Percentiles rank a stretch among this genome's conserved stretches.
Conservation (phyloP, 805 yeast species). For the Hanseniaspora clermontiae region DNA sequence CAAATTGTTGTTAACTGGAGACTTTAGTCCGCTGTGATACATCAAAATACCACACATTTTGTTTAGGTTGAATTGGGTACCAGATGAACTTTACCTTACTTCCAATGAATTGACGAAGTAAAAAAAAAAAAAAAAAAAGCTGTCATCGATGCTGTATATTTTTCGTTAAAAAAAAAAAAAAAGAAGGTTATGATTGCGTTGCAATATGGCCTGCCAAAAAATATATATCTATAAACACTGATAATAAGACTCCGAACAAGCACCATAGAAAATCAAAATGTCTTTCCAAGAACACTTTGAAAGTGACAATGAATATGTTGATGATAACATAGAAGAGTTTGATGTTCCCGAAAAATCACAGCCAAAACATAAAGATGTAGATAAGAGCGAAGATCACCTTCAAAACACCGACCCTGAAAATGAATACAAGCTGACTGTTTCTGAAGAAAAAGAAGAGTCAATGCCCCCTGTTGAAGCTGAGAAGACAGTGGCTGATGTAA, state of each 20-base stretch:
- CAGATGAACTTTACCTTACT: no score
- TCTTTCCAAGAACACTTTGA: slow-evolving; percentile 13
- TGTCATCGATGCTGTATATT: background rate
- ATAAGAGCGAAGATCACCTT: background rate
- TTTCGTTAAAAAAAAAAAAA: background rate
- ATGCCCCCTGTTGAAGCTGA: background rate
- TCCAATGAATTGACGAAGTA: background rate
- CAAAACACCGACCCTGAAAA: background rate
- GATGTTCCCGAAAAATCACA: slow-evolving; percentile 9
- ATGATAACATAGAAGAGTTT: slow-evolving; percentile 2
- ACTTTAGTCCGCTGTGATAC: slow-evolving; percentile 1
- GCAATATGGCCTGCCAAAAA: background rate
- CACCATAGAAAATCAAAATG: background rate
- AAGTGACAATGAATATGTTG: background rate
- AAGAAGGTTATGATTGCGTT: background rate
- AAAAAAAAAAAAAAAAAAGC: background rate
- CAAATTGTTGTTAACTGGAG: background rate
- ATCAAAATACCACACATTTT: slow-evolving; percentile 11
- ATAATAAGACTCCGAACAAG: background rate
- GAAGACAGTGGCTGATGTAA: no score
- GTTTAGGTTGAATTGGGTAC: no score
- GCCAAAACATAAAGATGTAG: background rate
- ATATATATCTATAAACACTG: background rate
- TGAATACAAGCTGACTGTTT: background rate
- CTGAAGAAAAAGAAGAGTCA: background rate